Evolutionary conservation across 2,329 filamentous ascomycete species (phyloP), one percentile per base, ranked within the genome.

Genomic region (Penicillium nordicum): DNA sequence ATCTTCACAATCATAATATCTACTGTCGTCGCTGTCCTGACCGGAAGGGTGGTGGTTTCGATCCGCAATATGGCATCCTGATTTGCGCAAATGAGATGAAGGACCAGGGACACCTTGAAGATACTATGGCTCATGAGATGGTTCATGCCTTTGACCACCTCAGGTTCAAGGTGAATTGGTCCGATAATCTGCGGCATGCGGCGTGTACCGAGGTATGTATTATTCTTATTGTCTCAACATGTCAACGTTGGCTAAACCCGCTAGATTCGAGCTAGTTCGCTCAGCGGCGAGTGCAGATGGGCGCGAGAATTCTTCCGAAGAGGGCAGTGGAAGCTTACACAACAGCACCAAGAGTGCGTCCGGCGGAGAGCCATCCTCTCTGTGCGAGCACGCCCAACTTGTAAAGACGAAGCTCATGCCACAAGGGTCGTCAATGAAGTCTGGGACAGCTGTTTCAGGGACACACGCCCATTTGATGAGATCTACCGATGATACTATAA

Each of bases 41-140:
- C 50, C 80, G 88, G 46, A 86, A 88, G 70, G 83, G 83, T 34
- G 94, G 93, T 27, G 94, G 94, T 1, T 97, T 97, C 72, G 88
- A 88, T 72, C 87, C 92, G 1, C 82, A 88, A 49, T 89, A 92
- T 71, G 94, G 94, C 37, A 97, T 99, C 61, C 72, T 95, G 69
- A 81, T 99, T 23, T 99, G 94, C 76, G 91, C 94, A 50, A 99
- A 99, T 75, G 88, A 94, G 76, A 84, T 97, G 70, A 81, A 88
- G 57, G 86, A 91, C 70, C 80, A 86, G 55, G 86, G 87, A 32
- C 91, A 96, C 71, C 74, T 96, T 65, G 94, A 99, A 78, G 94
- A 99, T 73, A 96, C 92, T 11, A 79, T 99, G 69, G 88, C 92
- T 29, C 94, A 99, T 75, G 94, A 99, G 78, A 95, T 99, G 91